Conservation (phyloP, 2,329 filamentous ascomycete species). For the Xylariaceae sp. region DNA sequence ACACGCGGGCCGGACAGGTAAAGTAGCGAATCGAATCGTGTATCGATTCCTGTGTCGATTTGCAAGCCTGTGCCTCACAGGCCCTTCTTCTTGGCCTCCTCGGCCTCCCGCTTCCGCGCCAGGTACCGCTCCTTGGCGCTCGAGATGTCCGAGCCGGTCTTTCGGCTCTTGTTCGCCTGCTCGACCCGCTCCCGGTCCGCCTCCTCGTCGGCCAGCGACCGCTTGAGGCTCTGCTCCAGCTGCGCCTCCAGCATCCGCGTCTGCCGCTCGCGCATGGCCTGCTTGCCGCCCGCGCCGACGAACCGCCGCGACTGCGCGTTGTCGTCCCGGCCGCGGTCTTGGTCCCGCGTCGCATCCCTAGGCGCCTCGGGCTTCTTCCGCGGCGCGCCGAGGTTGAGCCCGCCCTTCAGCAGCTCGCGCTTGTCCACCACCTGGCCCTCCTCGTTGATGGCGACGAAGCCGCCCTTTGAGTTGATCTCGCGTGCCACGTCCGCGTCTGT, state of each 20-base stretch:
- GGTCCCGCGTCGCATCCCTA: constrained; percentile 22
- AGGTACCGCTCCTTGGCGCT: constrained; percentile 75
- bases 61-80: neutral
- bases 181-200: constrained; percentile 55
- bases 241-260: constrained; percentile 73
- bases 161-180: constrained; percentile 64
- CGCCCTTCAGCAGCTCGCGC: constrained; percentile 67
- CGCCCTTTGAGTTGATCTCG: constrained; percentile 57
- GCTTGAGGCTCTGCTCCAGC: constrained; percentile 64
- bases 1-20: no score
- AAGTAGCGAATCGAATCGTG: constrained; percentile 9
- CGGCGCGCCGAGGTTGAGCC: constrained; percentile 63
- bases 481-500: constrained; percentile 57
- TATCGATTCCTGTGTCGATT: constrained; percentile 1
- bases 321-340: constrained; percentile 21
- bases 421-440: constrained; percentile 80
- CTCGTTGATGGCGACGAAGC: constrained; percentile 63
- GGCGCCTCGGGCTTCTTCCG: constrained; percentile 47
- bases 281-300: constrained; percentile 44
- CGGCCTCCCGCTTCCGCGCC: constrained; percentile 66
- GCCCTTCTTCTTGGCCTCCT: constrained; percentile 54
- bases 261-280: constrained; percentile 67
- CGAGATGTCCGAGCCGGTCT: constrained; percentile 68
- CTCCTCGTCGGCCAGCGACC: constrained; percentile 61
- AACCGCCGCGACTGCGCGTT: constrained; percentile 23